phyloP scores from a whole-genome alignment of 2,329 filamentous ascomycete species.

The Claviceps africana region DNA sequence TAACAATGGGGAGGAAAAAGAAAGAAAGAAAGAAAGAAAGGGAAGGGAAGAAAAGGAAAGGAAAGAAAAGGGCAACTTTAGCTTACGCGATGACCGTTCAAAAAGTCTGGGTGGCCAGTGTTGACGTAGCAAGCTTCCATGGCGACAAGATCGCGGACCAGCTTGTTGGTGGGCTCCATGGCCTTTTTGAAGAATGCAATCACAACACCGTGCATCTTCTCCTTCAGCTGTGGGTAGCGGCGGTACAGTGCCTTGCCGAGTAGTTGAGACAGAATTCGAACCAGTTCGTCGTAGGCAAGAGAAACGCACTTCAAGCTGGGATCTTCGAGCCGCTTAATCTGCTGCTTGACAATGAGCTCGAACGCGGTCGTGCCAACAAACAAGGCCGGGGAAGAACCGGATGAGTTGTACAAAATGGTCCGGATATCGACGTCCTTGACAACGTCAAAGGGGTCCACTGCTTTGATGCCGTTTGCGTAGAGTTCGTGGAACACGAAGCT shows the following conservation, averaged over 20 bases:
- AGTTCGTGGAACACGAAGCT: slow-evolving; percentile 99
- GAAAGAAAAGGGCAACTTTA: no score
- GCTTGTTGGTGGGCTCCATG: slow-evolving; percentile 96
- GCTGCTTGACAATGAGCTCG: slow-evolving; percentile 95
- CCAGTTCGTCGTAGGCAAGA: slow-evolving; percentile 91
- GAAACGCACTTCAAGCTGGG: slow-evolving; percentile 96
- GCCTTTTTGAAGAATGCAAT: slow-evolving; percentile 95
- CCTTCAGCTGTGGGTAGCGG: slow-evolving; percentile 85
- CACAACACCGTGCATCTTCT: slow-evolving; percentile 89
- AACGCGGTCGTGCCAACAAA: slow-evolving; percentile 98
- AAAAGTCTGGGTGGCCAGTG: slow-evolving; percentile 93
- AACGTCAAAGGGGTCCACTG: slow-evolving; percentile 90
- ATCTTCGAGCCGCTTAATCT: slow-evolving; percentile 92
- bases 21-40: no score
- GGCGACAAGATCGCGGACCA: slow-evolving; percentile 78
- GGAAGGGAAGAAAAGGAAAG: no score
- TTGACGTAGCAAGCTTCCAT: slow-evolving; percentile 99
- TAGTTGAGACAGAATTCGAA: slow-evolving; percentile 84
- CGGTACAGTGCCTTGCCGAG: slow-evolving; percentile 82
- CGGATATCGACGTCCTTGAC: slow-evolving; percentile 97
- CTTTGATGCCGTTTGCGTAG: slow-evolving; percentile 94
- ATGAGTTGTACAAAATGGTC: slow-evolving; percentile 96
- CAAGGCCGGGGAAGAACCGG: slow-evolving; percentile 89
- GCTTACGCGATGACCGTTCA: slow-evolving; percentile 78
- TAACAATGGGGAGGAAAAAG: no score